Evolutionary conservation across 192 early-diverging fungal species (phyloP).

Genomic region (Fimicolochytrium jonesii): DNA sequence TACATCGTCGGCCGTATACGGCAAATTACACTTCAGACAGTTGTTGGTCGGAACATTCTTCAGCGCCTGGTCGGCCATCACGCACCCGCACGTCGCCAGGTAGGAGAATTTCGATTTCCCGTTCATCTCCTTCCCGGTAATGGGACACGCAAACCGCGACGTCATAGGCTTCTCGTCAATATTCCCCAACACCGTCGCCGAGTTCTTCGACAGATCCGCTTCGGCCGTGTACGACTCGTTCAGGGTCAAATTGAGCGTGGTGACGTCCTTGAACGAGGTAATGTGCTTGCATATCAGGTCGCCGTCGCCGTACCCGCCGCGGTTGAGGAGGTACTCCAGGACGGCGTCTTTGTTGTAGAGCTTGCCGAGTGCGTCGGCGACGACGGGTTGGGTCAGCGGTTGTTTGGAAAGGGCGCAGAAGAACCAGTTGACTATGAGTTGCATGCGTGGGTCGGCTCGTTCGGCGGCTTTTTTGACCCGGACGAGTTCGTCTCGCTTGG

Average conservation of each 20-base stretch:
- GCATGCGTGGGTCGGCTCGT: slow-evolving; percentile 61
- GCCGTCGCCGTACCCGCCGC: slow-evolving; percentile 67
- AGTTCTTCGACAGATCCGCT: slow-evolving; percentile 19
- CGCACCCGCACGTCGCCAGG: slow-evolving; percentile 70
- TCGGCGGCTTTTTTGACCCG: slow-evolving; percentile 69
- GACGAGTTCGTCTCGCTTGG: slow-evolving; percentile 78
- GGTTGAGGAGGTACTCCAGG: slow-evolving; percentile 66
- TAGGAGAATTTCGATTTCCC: slow-evolving; percentile 60
- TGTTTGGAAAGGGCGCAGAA: slow-evolving; percentile 77
- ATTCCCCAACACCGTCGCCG: slow-evolving; percentile 37
- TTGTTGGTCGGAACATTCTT: slow-evolving; percentile 59
- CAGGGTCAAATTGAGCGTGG: slow-evolving; percentile 58
- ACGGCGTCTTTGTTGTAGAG: slow-evolving; percentile 82
- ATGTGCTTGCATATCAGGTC: slow-evolving; percentile 74
- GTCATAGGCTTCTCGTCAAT: slow-evolving; percentile 21
- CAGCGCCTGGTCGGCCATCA: slow-evolving; percentile 71
- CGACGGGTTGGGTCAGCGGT: slow-evolving; percentile 60
- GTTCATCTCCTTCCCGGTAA: slow-evolving; percentile 83
- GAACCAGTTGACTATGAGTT: slow-evolving; percentile 62
- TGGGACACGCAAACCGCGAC: slow-evolving; percentile 65
- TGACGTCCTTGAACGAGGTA: slow-evolving; percentile 66
- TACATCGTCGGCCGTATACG: slow-evolving; percentile 54
- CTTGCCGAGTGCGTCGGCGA: slow-evolving; percentile 65
- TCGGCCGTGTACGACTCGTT: slow-evolving; percentile 56
- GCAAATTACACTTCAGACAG: slow-evolving; percentile 65